Percentiles rank a stretch among this genome's conserved stretches.
Evolutionary conservation across 1,284 basidiomycete genomes (phyloP).

Genomic region (Leccinum variabile): DNA sequence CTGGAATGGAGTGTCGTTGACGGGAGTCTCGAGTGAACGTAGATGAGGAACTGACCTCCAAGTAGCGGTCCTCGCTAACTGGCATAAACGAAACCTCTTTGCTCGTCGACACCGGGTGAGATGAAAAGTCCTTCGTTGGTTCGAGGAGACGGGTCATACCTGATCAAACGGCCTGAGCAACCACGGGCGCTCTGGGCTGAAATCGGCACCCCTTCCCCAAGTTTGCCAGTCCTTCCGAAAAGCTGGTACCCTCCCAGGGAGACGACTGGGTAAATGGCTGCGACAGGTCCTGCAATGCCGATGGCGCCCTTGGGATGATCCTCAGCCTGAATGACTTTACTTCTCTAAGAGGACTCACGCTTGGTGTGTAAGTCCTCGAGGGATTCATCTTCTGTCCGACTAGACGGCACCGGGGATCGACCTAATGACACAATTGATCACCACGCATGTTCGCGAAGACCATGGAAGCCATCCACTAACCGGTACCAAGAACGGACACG

Average conservation of each 20-base stretch:
- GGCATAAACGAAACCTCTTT: slow-evolving; percentile 47
- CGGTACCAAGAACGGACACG: slow-evolving; percentile 60
- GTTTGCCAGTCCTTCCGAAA: slow-evolving; percentile 64
- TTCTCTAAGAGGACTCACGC: slow-evolving; percentile 37
- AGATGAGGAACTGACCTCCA: slow-evolving; percentile 34
- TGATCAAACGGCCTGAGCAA: slow-evolving; percentile 66
- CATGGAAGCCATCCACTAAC: slow-evolving; percentile 35
- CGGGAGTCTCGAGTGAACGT: background rate
- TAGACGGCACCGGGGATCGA: slow-evolving; percentile 61
- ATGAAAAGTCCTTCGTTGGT: background rate
- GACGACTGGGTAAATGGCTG: slow-evolving; percentile 66
- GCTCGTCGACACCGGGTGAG: background rate
- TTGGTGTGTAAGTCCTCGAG: slow-evolving; percentile 58
- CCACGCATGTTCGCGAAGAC: background rate
- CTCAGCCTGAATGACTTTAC: background rate
- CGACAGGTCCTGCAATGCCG: slow-evolving; percentile 59
- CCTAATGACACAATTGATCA: slow-evolving; percentile 33
- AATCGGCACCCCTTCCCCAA: slow-evolving; percentile 55
- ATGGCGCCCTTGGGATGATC: slow-evolving; percentile 51
- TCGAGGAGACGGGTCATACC: slow-evolving; percentile 30
- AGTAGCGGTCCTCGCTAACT: slow-evolving; percentile 47
- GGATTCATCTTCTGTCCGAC: slow-evolving; percentile 69
- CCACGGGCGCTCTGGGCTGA: slow-evolving; percentile 54
- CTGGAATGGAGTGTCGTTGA: slow-evolving; percentile 31
- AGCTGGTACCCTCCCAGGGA: slow-evolving; percentile 69